Conservation (phyloP, 441 rosid species). For the Isatis lusitanica region DNA sequence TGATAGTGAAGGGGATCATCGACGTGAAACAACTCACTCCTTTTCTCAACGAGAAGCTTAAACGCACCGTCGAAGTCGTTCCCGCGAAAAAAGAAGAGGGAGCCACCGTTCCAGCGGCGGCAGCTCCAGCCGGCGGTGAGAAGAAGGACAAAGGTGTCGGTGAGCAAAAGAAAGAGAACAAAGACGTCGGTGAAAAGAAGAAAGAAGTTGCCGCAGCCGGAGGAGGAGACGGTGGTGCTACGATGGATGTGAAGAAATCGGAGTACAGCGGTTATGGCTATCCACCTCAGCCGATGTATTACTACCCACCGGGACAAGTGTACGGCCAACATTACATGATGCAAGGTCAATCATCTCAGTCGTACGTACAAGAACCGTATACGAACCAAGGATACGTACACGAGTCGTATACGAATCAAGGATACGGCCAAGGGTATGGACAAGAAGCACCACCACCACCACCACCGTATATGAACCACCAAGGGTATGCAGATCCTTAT, state of each 20-base stretch:
- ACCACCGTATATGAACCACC: constrained; percentile 29
- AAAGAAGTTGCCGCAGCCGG: constrained; percentile 20
- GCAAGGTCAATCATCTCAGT: constrained; percentile 39
- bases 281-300: constrained; percentile 41
- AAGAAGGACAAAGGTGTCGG: constrained; percentile 39
- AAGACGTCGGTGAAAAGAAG: constrained; percentile 39
- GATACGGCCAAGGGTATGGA: constrained; percentile 32
- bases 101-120: constrained; percentile 18
- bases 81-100: constrained; percentile 54
- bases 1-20: constrained; percentile 71
- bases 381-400: constrained; percentile 31
- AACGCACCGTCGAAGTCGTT: constrained; percentile 64
- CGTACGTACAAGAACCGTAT: constrained; percentile 39
- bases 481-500: constrained; percentile 36
- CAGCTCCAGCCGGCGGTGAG: constrained; percentile 31
- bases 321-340: constrained; percentile 39
- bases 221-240: constrained; percentile 35
- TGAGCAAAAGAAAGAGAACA: constrained; percentile 31
- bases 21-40: constrained; percentile 58
- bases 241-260: constrained; percentile 61
- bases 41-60: constrained; percentile 57
- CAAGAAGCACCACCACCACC: constrained; percentile 26
- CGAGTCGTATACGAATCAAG: constrained; percentile 27
- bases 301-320: constrained; percentile 38
- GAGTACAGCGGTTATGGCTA: constrained; percentile 52